Percentiles rank a stretch among this genome's conserved stretches.
These are phyloP conservation scores for Annulohypoxylon moriforme DNA, from an alignment of 495 filamentous ascomycete genomes.

Conservation along the genomic window DNA sequence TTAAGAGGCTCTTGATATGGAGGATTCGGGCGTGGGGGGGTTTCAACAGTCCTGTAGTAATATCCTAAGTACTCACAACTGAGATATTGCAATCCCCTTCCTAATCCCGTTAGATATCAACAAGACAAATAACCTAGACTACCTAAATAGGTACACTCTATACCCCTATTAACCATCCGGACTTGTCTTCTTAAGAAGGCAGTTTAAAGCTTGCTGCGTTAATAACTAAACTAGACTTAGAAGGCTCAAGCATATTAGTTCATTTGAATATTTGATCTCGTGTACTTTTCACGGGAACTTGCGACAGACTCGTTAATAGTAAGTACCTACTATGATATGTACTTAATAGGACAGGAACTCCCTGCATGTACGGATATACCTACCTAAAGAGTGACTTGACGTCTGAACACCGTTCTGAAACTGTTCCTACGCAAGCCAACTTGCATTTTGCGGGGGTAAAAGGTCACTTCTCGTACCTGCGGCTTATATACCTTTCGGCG, in stretches of 20 bases:
- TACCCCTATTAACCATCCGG: not conserved
- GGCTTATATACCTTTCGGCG: slow-evolving; percentile 5
- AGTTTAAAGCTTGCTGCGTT: not conserved
- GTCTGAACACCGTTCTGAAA: slow-evolving; percentile 1
- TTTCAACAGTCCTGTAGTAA: slow-evolving; percentile 14
- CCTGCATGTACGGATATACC: slow-evolving; percentile 7
- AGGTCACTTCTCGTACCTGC: slow-evolving; percentile 16
- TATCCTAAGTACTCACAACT: slow-evolving; percentile 3
- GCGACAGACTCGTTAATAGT: no score
- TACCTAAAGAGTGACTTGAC: slow-evolving; percentile 26
- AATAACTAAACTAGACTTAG: not conserved
- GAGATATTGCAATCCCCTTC: not conserved
- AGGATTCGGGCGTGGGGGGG: slow-evolving; percentile 13
- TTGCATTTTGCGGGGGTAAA: slow-evolving; percentile 5
- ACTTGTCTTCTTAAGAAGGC: not conserved
- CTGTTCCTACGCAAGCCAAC: slow-evolving; percentile 2
- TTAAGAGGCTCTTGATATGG: not conserved
- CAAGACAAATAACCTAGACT: not conserved
- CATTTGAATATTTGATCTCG: not conserved
- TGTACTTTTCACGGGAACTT: no score
- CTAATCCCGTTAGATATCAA: slow-evolving; percentile 13
- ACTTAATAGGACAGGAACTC: no score
- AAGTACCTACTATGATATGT: no score
- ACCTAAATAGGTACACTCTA: not conserved
- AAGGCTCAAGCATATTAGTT: slow-evolving; percentile 11